A percentile compares a stretch with the other conserved stretches of the same genome.
Evolutionary conservation across 805 yeast genomes (phyloP).

Genomic region (Debaryomyces tyrocola): DNA sequence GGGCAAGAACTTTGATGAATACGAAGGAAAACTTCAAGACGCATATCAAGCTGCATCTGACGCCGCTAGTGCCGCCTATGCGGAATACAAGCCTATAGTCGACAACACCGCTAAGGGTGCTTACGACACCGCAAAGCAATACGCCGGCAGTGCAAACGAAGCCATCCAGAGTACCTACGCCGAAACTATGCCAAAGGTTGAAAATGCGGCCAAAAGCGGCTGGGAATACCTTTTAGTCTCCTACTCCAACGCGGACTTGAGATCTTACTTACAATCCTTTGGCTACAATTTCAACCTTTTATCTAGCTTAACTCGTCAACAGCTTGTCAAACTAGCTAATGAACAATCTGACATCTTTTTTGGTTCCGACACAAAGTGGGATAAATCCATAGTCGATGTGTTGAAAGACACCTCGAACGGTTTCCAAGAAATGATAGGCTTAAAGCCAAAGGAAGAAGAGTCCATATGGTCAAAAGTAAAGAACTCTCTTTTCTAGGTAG

Average conservation of each 20-base stretch:
- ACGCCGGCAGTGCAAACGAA: conserved; percentile 1
- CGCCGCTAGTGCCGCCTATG: conserved; percentile 2
- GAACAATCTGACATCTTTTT: conserved; percentile 41
- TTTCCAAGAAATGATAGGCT: conserved; percentile 11
- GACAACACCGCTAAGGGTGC: conserved; percentile 2
- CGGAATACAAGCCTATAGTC: conserved; percentile 10
- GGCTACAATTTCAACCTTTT: conserved; percentile 33
- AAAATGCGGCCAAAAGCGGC: conserved; percentile 5
- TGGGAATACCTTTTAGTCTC: conserved; percentile 24
- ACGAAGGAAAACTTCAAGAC: neutral
- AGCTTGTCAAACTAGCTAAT: conserved; percentile 39
- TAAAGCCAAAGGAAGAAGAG: conserved; percentile 4
- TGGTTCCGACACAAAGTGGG: conserved; percentile 12
- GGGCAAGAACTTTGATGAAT: neutral
- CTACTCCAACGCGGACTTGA: conserved; percentile 46
- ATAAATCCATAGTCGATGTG: conserved; percentile 13
- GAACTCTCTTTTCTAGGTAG: neutral
- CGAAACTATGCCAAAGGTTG: conserved; percentile 3
- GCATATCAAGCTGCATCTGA: neutral
- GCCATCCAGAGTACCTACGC: conserved; percentile 7
- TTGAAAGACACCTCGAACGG: conserved; percentile 11
- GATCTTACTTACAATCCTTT: conserved; percentile 39
- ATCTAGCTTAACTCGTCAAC: conserved; percentile 23
- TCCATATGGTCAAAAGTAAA: conserved; percentile 8
- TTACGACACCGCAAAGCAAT: conserved; percentile 2